Conservation (phyloP, 228 moss, liverwort and hornwort species). For the Sphagnum magellanicum region DNA sequence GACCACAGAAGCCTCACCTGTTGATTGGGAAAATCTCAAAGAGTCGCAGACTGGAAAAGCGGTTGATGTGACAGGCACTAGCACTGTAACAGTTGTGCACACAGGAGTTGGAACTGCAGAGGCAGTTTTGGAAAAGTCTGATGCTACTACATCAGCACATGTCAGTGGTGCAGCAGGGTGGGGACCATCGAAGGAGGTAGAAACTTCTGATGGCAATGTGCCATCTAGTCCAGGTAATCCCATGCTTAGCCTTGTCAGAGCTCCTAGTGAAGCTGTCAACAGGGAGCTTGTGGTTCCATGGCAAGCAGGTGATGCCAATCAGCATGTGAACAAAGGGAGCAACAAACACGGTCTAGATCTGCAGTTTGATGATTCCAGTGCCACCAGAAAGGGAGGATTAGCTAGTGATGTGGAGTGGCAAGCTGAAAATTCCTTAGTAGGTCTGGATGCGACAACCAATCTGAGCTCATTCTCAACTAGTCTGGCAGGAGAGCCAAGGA, state of each 20-base stretch:
- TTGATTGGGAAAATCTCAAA: neutral
- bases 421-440: neutral
- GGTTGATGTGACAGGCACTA: neutral
- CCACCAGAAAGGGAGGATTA: neutral
- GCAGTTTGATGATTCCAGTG: neutral
- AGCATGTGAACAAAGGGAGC: neutral
- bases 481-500: neutral
- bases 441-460: conserved; percentile 1
- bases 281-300: neutral
- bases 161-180: neutral
- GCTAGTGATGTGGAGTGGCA: neutral
- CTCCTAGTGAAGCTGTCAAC: neutral
- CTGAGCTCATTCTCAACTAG: neutral
- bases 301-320: conserved; percentile 4
- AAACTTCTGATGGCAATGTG: neutral
- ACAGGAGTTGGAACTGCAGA: neutral
- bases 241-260: neutral
- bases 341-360: neutral
- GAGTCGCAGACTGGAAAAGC: neutral
- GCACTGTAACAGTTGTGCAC: neutral
- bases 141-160: neutral
- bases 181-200: neutral
- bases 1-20: neutral
- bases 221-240: neutral
- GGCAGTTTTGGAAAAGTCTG: neutral